Percentiles rank a stretch among this genome's conserved stretches.
These are phyloP conservation scores for Paecilomyces sp. DNA, from an alignment of 2,329 filamentous ascomycete genomes.

Conservation along the genomic window DNA sequence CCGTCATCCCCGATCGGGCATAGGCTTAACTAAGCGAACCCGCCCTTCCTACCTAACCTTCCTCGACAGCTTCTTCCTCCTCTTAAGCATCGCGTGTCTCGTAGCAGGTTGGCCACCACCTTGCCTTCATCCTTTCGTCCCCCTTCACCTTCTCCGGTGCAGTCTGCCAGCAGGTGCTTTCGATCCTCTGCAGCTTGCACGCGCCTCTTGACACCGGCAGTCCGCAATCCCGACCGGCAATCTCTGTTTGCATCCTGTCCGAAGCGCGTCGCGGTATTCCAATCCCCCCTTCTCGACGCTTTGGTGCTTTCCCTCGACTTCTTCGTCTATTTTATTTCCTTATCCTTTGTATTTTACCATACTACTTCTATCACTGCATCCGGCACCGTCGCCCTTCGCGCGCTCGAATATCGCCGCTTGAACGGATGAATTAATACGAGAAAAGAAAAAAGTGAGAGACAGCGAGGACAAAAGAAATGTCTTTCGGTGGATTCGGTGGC, in stretches of 20 bases:
- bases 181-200: not conserved
- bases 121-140: not conserved
- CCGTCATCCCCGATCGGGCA: not conserved
- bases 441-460: conserved; percentile 9
- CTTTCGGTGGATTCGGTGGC: conserved; percentile 46
- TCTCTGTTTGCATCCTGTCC: conserved; percentile 1
- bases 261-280: not conserved
- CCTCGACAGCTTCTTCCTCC: conserved; percentile 3
- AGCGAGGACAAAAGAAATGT: conserved; percentile 22
- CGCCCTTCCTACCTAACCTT: conserved; percentile 1
- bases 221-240: not conserved
- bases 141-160: not conserved
- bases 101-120: conserved; percentile 2
- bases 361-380: not conserved
- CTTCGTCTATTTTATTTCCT: not conserved
- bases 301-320: not conserved
- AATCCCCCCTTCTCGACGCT: not conserved
- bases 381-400: not conserved
- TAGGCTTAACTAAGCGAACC: conserved; percentile 1
- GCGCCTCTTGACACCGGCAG: not conserved
- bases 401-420: conserved; percentile 1
- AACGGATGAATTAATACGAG: conserved; percentile 24
- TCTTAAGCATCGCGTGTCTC: conserved; percentile 1
- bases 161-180: not conserved
- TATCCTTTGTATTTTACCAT: not conserved